Percentiles rank a stretch among this genome's conserved stretches.
These are phyloP conservation scores for Fraxinus ornus DNA, from an alignment of 305 asterid genomes.

Conservation along the genomic window DNA sequence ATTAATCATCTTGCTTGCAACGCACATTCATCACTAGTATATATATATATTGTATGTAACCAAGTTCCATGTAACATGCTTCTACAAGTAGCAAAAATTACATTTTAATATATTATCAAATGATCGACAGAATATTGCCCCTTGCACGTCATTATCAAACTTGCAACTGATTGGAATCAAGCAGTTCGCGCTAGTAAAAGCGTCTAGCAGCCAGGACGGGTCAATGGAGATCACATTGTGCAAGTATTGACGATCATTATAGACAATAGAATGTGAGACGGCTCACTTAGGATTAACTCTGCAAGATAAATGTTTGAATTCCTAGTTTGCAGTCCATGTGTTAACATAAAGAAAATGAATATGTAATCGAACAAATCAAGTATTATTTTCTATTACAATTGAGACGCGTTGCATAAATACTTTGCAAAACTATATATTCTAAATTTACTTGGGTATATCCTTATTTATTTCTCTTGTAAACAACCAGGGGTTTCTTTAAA, in stretches of 20 bases:
- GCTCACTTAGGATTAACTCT: constrained; percentile 94
- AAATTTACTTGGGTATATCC: background rate
- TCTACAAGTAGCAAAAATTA: too few relatives aligned
- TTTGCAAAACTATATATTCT: background rate
- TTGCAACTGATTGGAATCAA: constrained; percentile 30
- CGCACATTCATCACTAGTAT: too few relatives aligned
- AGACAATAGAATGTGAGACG: constrained; percentile 73
- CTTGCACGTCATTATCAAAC: background rate
- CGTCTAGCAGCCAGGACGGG: constrained; percentile 92
- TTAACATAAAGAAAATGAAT: background rate
- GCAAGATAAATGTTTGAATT: constrained; percentile 20
- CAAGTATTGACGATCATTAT: constrained; percentile 92
- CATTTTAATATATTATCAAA: too few relatives aligned
- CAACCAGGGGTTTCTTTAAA: background rate
- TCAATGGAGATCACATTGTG: constrained; percentile 81
- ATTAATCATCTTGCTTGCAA: too few relatives aligned
- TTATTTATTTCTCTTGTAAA: background rate
- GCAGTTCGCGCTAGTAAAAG: constrained; percentile 64
- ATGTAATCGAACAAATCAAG: background rate
- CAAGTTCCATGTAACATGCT: too few relatives aligned
- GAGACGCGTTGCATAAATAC: background rate
- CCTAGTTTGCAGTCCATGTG: background rate
- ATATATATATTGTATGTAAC: too few relatives aligned
- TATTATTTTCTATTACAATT: background rate
- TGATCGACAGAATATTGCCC: background rate